phyloP scores from a whole-genome alignment of 2,329 filamentous ascomycete genomes.

The Fusarium hostae region DNA sequence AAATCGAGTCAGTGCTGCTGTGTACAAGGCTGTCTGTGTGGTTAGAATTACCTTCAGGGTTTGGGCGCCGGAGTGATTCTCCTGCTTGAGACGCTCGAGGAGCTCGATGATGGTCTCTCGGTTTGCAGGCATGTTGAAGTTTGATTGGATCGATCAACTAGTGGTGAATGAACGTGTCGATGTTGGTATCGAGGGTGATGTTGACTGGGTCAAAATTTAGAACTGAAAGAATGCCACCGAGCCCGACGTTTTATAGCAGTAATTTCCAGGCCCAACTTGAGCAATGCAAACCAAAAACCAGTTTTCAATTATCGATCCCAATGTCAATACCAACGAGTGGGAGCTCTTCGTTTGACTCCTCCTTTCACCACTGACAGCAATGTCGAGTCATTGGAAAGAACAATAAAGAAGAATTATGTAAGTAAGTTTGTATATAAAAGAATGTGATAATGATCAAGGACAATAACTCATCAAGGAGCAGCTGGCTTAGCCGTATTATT shows the following conservation, averaged over 20 bases:
- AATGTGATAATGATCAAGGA: not conserved
- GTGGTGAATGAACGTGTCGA: not conserved
- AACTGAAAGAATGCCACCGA: not conserved
- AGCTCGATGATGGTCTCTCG: slow-evolving; percentile 9
- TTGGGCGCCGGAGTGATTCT: not conserved
- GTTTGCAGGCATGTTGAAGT: slow-evolving; percentile 1
- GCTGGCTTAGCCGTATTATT: not conserved
- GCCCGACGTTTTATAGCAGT: not conserved
- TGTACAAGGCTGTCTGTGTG: not conserved
- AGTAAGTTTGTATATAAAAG: not conserved
- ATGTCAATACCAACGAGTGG: not conserved
- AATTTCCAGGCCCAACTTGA: not conserved
- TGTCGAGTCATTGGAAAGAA: not conserved
- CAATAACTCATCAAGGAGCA: not conserved
- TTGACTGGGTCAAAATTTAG: slow-evolving; percentile 4
- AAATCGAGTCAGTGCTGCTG: not conserved
- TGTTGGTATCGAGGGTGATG: not conserved
- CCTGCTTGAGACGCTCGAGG: slow-evolving; percentile 1
- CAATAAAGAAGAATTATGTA: not conserved
- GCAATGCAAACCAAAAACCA: not conserved
- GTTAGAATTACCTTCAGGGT: slow-evolving; percentile 5
- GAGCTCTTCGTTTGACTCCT: not conserved
- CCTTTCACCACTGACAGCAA: not conserved
- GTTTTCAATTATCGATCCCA: not conserved
- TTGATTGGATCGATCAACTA: not conserved